A percentile compares a stretch with the other conserved stretches of the same genome.
These are phyloP conservation scores for Solanum sparsipilum DNA, from an alignment of 257 asterid species.

Conservation along the genomic window DNA sequence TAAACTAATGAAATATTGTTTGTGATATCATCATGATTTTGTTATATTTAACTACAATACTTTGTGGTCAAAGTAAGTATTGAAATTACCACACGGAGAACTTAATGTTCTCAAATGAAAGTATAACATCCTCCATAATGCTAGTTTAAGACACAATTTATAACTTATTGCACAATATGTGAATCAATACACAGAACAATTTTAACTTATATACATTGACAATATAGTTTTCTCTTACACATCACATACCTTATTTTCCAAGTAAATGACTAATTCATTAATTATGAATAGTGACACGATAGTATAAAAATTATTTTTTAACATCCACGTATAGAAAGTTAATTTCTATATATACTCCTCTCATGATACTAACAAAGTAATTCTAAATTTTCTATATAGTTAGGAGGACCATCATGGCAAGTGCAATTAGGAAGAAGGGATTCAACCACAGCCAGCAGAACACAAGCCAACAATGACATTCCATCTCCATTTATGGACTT, in stretches of 20 bases:
- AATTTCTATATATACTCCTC: background rate
- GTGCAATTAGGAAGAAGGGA: background rate
- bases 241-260: background rate
- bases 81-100: background rate
- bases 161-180: background rate
- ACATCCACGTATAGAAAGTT: background rate
- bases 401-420: background rate
- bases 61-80: background rate
- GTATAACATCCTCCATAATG: background rate
- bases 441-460: background rate
- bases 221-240: background rate
- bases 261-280: background rate
- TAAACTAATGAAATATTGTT: background rate
- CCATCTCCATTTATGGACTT: background rate
- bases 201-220: background rate
- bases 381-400: background rate
- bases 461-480: background rate
- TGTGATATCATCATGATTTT: too few species aligned
- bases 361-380: background rate
- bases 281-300: background rate
- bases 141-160: background rate
- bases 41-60: background rate
- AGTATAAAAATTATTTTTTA: background rate
- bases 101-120: background rate
- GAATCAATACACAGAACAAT: background rate